Percentiles rank a stretch among this genome's conserved stretches.
phyloP scores from a whole-genome alignment of 225 moss, liverwort and hornwort species.

The Ulota crispa region DNA sequence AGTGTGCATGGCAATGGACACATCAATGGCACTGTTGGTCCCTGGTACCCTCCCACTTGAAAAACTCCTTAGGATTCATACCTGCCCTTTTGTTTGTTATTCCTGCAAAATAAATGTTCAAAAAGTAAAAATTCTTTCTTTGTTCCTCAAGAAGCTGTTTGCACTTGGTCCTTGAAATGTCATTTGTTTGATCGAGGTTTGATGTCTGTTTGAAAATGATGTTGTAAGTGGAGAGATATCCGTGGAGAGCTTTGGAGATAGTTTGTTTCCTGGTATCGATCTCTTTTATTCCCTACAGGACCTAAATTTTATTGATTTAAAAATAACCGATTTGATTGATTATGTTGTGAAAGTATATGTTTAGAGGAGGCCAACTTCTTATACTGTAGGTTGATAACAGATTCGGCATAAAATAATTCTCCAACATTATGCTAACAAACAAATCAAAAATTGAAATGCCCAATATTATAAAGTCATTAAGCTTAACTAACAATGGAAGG shows the following conservation, averaged over 20 bases:
- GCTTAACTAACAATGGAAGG: too few species aligned
- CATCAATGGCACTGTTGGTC: constrained; percentile 87
- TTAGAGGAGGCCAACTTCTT: too few species aligned
- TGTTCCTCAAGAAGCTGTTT: neutral
- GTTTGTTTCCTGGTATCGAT: too few species aligned
- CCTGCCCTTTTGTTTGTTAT: constrained; percentile 19
- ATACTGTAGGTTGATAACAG: too few species aligned
- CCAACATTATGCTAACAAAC: too few species aligned
- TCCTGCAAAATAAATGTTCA: constrained; percentile 32
- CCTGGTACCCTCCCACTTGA: constrained; percentile 91
- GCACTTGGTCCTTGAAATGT: neutral
- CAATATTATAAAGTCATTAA: too few species aligned
- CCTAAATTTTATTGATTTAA: too few species aligned
- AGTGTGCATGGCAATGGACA: constrained; percentile 94
- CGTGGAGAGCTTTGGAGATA: neutral
- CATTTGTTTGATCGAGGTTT: neutral
- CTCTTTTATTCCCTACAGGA: too few species aligned
- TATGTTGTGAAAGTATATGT: too few species aligned
- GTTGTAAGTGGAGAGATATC: neutral
- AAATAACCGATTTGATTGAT: too few species aligned
- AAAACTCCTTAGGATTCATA: neutral
- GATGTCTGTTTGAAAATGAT: neutral
- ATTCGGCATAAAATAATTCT: too few species aligned
- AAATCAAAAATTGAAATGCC: too few species aligned
- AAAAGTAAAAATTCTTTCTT: neutral